Evolutionary conservation across 2,329 filamentous ascomycete species (phyloP).

Genomic region (Claviceps purpurea): DNA sequence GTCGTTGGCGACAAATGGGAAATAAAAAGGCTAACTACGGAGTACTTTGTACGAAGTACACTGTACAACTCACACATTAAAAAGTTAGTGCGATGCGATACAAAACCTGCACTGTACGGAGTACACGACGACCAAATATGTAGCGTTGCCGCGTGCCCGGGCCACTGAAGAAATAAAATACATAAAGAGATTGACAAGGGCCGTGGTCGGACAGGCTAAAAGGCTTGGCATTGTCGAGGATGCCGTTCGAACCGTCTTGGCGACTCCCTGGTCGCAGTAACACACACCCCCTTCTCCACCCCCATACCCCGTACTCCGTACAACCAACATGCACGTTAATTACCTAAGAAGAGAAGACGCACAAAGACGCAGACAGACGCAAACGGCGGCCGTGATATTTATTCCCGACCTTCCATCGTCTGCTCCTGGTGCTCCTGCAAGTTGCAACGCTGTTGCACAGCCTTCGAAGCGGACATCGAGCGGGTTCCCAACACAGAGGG

Average conservation of each 20-base stretch:
- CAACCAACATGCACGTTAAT: too few species aligned
- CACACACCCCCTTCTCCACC: conserved; percentile 7
- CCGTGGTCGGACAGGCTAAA: neutral
- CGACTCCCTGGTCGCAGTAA: conserved; percentile 17
- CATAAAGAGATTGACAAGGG: neutral
- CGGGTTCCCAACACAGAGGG: too few species aligned
- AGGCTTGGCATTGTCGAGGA: conserved; percentile 16
- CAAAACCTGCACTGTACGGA: neutral
- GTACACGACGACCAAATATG: neutral
- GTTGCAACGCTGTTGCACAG: too few species aligned
- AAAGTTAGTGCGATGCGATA: too few species aligned
- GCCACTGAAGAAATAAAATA: neutral
- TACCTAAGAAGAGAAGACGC: too few species aligned
- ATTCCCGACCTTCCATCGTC: conserved; percentile 1
- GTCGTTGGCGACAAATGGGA: too few species aligned
- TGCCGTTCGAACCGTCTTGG: conserved; percentile 28
- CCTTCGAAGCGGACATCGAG: too few species aligned
- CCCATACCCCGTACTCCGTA: too few species aligned
- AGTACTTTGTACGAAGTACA: too few species aligned
- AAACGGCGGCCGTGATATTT: conserved; percentile 2
- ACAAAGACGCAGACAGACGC: neutral
- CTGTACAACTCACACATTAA: too few species aligned
- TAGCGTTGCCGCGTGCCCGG: neutral
- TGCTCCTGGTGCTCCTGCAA: too few species aligned
- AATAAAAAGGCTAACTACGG: too few species aligned